Evolutionary conservation across 768 basidiomycete genomes (phyloP).

Genomic region (Mycena pura): DNA sequence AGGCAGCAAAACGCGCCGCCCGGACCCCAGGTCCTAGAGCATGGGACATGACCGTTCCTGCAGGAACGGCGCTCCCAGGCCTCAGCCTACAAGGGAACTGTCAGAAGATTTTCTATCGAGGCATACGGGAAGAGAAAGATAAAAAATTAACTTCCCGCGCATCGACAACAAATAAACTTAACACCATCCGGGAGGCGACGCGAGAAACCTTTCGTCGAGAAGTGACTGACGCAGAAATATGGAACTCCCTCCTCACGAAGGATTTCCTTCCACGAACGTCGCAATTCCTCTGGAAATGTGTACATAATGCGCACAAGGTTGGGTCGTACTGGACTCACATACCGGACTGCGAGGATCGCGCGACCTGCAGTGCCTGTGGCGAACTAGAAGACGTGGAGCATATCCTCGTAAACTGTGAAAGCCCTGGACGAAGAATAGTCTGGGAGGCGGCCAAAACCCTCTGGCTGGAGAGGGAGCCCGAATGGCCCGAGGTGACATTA

Average conservation of each 20-base stretch:
- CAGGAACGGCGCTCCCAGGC: neutral
- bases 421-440: conserved; percentile 5
- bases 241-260: neutral
- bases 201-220: neutral
- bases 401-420: conserved; percentile 16
- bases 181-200: neutral
- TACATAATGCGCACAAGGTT: conserved; percentile 21
- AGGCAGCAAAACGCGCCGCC: neutral
- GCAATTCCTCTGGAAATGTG: conserved; percentile 15
- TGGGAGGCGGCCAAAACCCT: conserved; percentile 18
- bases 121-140: conserved; percentile 3
- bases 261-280: neutral
- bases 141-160: neutral
- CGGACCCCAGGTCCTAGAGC: neutral
- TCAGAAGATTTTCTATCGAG: neutral
- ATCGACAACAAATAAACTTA: neutral
- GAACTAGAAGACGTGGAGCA: conserved; percentile 14
- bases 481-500: neutral
- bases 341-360: neutral
- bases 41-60: neutral
- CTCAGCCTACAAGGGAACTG: neutral
- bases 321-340: conserved; percentile 16
- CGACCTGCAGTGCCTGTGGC: conserved; percentile 4
- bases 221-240: neutral
- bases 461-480: neutral